phyloP scores from a whole-genome alignment of 805 yeast species.

The Scheffersomyces ergatensis region DNA sequence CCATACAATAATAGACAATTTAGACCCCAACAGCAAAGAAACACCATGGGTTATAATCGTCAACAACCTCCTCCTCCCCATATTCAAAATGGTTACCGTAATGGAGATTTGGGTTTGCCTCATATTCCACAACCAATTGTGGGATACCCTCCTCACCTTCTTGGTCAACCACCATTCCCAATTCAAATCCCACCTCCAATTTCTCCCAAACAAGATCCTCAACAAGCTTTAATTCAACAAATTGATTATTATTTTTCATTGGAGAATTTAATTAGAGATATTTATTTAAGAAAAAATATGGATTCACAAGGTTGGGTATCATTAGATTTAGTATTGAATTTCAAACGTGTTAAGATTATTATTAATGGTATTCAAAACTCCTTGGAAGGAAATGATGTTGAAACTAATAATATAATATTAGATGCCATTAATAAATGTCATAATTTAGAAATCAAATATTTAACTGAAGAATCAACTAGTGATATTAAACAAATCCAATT shows the following conservation, averaged over 20 bases:
- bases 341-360: constrained; percentile 69
- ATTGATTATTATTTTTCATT: constrained; percentile 87
- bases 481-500: constrained; percentile 50
- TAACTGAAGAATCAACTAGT: constrained; percentile 26
- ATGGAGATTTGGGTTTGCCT: constrained; percentile 9
- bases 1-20: constrained; percentile 4
- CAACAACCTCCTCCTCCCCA: no score
- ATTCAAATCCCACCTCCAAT: constrained; percentile 44
- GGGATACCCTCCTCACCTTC: constrained; percentile 6
- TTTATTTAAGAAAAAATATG: constrained; percentile 80
- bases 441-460: constrained; percentile 46
- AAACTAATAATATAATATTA: constrained; percentile 34
- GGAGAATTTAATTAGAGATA: constrained; percentile 84
- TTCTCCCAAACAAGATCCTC: constrained; percentile 45
- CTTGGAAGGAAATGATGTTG: constrained; percentile 23
- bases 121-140: constrained; percentile 3
- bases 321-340: constrained; percentile 58
- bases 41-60: constrained; percentile 20
- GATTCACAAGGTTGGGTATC: constrained; percentile 71
- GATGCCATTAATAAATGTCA: constrained; percentile 55
- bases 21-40: constrained; percentile 27
- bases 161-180: constrained; percentile 13
- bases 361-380: constrained; percentile 37
- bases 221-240: constrained; percentile 52
- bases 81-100: constrained; percentile 12